Conservation (phyloP, 106 monocot genomes). For the Amphibolis antarctica region DNA sequence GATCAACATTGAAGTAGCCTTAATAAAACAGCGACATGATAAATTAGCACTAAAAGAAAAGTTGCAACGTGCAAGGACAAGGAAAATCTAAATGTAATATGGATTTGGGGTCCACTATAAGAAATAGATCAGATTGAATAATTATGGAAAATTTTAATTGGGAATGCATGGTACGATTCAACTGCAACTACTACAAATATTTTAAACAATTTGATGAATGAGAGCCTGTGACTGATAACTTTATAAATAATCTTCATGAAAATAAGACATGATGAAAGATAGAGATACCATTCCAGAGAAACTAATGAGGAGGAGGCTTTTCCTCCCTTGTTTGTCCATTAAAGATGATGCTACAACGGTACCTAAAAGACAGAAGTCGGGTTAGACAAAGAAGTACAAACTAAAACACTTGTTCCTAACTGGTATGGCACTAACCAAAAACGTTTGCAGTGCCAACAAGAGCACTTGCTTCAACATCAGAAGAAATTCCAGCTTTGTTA, state of each 20-base stretch:
- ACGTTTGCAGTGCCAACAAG: constrained; percentile 96
- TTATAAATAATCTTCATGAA: too few species aligned
- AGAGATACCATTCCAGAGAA: constrained; percentile 90
- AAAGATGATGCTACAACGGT: constrained; percentile 76
- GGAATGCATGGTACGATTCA: too few species aligned
- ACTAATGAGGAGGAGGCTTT: constrained; percentile 85
- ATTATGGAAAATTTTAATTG: too few species aligned
- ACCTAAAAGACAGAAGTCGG: constrained; percentile 30
- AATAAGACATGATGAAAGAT: too few species aligned
- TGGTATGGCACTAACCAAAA: constrained; percentile 37
- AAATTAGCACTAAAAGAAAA: background rate
- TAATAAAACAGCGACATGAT: constrained; percentile 12
- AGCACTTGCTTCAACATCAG: constrained; percentile 96
- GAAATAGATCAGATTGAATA: too few species aligned
- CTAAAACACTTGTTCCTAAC: background rate
- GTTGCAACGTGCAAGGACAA: background rate
- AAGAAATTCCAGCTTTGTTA: constrained; percentile 81
- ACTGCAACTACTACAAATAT: too few species aligned
- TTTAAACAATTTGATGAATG: too few species aligned
- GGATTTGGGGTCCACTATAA: too few species aligned
- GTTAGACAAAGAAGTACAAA: constrained; percentile 1
- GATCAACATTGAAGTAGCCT: constrained; percentile 93
- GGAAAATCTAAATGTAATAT: background rate
- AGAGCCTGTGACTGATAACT: too few species aligned
- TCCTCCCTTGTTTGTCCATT: constrained; percentile 96